These are phyloP conservation scores for Fusarium ramigenum DNA, from an alignment of 2,329 filamentous ascomycete species.

Conservation along the genomic window DNA sequence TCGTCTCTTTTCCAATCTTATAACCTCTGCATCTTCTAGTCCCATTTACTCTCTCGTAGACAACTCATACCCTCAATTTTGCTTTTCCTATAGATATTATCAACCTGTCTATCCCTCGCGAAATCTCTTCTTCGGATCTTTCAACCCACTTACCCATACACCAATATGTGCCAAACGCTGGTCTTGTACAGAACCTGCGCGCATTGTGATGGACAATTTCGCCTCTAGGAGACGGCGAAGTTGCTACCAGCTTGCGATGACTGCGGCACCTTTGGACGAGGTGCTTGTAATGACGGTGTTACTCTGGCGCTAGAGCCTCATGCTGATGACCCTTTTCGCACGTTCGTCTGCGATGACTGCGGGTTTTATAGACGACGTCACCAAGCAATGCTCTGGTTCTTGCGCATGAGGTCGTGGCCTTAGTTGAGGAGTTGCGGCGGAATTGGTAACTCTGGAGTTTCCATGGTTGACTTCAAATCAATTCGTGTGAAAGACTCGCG, in stretches of 20 bases:
- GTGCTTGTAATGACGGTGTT: slow-evolving; percentile 30
- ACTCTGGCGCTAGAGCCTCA: slow-evolving; percentile 25
- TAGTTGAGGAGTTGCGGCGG: background rate
- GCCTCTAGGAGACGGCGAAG: slow-evolving; percentile 31
- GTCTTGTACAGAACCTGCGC: slow-evolving; percentile 32
- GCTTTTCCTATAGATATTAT: background rate
- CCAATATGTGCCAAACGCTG: slow-evolving; percentile 30
- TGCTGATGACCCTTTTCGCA: slow-evolving; percentile 12
- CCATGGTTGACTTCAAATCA: background rate
- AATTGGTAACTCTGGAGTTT: background rate
- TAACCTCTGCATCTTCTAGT: background rate
- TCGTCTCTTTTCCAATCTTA: background rate
- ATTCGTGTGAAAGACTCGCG: background rate
- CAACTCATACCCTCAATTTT: background rate
- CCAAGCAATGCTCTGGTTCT: slow-evolving; percentile 21
- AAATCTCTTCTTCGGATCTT: background rate
- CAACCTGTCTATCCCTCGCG: background rate
- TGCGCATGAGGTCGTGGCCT: slow-evolving; percentile 9
- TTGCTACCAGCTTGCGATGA: slow-evolving; percentile 34
- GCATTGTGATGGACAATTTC: slow-evolving; percentile 24
- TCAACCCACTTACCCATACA: background rate
- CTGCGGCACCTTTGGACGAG: slow-evolving; percentile 26
- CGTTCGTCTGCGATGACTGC: slow-evolving; percentile 24
- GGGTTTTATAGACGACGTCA: slow-evolving; percentile 6
- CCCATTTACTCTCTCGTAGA: background rate